Evolutionary conservation across 305 asterid genomes (phyloP).

Genomic region (Rubia tinctorum): DNA sequence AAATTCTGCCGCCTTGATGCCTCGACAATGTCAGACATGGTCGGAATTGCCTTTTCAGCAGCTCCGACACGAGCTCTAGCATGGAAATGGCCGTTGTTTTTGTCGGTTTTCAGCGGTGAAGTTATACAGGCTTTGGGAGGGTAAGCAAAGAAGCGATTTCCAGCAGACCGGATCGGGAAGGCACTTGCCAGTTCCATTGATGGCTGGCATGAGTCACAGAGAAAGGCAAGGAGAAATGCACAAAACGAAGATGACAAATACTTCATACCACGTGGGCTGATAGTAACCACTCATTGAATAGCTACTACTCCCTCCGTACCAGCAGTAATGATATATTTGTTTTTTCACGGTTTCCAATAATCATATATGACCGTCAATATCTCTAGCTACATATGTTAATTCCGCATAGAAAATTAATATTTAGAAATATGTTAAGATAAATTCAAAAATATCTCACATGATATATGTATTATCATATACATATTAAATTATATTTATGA

Average conservation of each 20-base stretch:
- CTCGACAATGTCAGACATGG: conserved; percentile 71
- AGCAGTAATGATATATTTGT: too few relatives aligned
- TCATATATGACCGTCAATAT: too few relatives aligned
- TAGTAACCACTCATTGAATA: conserved; percentile 3
- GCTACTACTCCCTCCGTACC: too few relatives aligned
- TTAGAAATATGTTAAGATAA: too few relatives aligned
- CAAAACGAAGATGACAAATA: background rate
- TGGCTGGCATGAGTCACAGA: background rate
- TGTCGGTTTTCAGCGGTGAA: conserved; percentile 10
- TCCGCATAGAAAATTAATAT: too few relatives aligned
- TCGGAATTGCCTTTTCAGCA: conserved; percentile 38
- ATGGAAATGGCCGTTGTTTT: conserved; percentile 8
- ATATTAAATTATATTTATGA: too few relatives aligned
- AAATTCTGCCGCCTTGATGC: conserved; percentile 75
- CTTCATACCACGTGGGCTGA: conserved; percentile 7
- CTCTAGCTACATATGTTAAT: too few relatives aligned
- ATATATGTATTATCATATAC: too few relatives aligned
- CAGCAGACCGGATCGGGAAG: background rate
- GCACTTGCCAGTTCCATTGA: conserved; percentile 29
- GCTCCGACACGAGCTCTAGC: conserved; percentile 4
- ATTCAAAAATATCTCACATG: too few relatives aligned
- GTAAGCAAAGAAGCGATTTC: conserved; percentile 17
- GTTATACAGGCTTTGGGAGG: conserved; percentile 18
- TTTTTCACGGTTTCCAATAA: too few relatives aligned
- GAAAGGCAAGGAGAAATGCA: background rate